Conservation (phyloP, 495 filamentous ascomycete genomes). For the Tuber melanosporum region DNA sequence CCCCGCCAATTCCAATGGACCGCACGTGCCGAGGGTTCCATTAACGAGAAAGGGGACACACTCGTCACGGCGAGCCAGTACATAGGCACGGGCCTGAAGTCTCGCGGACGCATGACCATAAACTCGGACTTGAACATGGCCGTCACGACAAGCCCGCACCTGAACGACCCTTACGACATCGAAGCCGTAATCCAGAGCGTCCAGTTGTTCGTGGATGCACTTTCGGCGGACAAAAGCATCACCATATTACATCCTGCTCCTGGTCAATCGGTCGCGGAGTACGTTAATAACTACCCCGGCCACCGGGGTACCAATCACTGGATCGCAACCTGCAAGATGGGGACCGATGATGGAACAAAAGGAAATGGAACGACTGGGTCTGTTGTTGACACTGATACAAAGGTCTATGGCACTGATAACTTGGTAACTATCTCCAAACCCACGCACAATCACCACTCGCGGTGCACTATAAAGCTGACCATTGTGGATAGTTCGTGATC, state of each 20-base stretch:
- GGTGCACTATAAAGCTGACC: background rate
- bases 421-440: constrained; percentile 41
- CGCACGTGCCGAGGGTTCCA: constrained; percentile 54
- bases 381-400: constrained; percentile 64
- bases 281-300: constrained; percentile 52
- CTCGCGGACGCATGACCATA: constrained; percentile 59
- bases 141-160: constrained; percentile 52
- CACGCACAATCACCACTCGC: background rate
- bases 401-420: constrained; percentile 67
- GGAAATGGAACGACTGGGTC: constrained; percentile 53
- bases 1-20: constrained; percentile 62
- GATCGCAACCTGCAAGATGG: constrained; percentile 60
- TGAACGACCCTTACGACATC: constrained; percentile 51
- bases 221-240: constrained; percentile 51
- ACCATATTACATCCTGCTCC: constrained; percentile 51
- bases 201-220: constrained; percentile 53
- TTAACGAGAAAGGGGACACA: constrained; percentile 43
- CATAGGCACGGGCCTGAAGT: constrained; percentile 57
- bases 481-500: constrained; percentile 48
- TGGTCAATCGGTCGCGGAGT: constrained; percentile 50
- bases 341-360: constrained; percentile 57
- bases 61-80: constrained; percentile 61
- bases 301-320: constrained; percentile 65
- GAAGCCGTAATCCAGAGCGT: constrained; percentile 51
- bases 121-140: constrained; percentile 52